phyloP scores from a whole-genome alignment of 306 rosid genomes.

The Phaseolus lunatus region DNA sequence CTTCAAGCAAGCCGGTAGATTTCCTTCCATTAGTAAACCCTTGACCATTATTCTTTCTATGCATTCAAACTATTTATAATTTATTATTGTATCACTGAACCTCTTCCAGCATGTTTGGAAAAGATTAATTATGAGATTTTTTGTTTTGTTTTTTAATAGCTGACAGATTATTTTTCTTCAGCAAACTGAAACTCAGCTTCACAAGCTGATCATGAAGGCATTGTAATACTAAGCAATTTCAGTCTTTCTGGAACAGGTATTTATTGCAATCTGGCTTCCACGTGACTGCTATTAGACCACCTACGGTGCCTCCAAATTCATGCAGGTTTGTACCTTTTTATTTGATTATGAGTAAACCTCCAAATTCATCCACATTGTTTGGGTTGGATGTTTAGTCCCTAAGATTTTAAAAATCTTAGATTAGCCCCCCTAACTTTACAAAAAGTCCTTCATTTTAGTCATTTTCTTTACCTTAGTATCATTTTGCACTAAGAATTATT shows the following conservation, averaged over 20 bases:
- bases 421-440: neutral
- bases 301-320: conserved; percentile 93
- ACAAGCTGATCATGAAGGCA: conserved; percentile 28
- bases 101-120: neutral
- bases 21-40: conserved; percentile 6
- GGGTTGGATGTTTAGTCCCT: neutral
- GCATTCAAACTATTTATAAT: neutral
- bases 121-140: neutral
- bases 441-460: neutral
- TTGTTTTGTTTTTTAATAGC: neutral
- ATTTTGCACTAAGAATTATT: neutral
- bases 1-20: conserved; percentile 79
- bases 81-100: neutral
- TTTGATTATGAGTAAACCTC: neutral
- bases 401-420: neutral
- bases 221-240: conserved; percentile 32
- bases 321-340: conserved; percentile 72
- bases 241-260: conserved; percentile 60
- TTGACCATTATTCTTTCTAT: neutral
- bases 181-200: too few species aligned
- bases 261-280: conserved; percentile 91
- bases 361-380: neutral
- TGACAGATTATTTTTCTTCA: neutral
- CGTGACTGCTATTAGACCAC: conserved; percentile 95
- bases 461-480: neutral